Percentiles rank a stretch among this genome's conserved stretches.
These are phyloP conservation scores for Talaromyces liani DNA, from an alignment of 495 filamentous ascomycete genomes.

Conservation along the genomic window DNA sequence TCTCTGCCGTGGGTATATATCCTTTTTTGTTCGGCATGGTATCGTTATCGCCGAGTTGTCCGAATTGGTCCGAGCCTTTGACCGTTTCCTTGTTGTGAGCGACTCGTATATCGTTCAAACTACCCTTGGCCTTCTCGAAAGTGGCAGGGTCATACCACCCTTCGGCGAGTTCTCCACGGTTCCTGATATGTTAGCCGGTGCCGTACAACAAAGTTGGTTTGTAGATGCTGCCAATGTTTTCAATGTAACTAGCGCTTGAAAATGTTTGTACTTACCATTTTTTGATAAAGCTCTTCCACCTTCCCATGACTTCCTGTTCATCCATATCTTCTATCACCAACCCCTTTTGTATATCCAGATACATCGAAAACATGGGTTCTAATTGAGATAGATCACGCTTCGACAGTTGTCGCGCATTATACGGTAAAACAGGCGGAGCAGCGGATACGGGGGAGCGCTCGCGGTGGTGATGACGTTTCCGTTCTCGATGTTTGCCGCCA, in stretches of 20 bases:
- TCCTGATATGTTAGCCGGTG: slow-evolving; percentile 46
- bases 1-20: slow-evolving; percentile 10
- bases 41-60: slow-evolving; percentile 21
- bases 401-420: slow-evolving; percentile 53
- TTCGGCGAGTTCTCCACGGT: slow-evolving; percentile 82
- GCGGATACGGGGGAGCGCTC: slow-evolving; percentile 5
- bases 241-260: too few species aligned
- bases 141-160: slow-evolving; percentile 85
- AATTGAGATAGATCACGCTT: slow-evolving; percentile 57
- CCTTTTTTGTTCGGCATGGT: slow-evolving; percentile 10
- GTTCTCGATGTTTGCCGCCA: slow-evolving; percentile 18
- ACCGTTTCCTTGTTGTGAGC: background rate
- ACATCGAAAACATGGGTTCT: slow-evolving; percentile 70
- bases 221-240: too few species aligned
- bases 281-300: slow-evolving; percentile 88
- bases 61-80: slow-evolving; percentile 6
- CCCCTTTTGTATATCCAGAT: slow-evolving; percentile 85
- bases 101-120: slow-evolving; percentile 10
- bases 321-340: slow-evolving; percentile 55
- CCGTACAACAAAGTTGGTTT: background rate
- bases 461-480: slow-evolving; percentile 19
- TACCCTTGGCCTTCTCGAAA: slow-evolving; percentile 37
- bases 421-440: slow-evolving; percentile 49
- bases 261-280: slow-evolving; percentile 85
- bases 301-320: slow-evolving; percentile 63